Conservation (phyloP, 371 early-diverging fungal genomes). For the Saksenaea oblongispora region DNA sequence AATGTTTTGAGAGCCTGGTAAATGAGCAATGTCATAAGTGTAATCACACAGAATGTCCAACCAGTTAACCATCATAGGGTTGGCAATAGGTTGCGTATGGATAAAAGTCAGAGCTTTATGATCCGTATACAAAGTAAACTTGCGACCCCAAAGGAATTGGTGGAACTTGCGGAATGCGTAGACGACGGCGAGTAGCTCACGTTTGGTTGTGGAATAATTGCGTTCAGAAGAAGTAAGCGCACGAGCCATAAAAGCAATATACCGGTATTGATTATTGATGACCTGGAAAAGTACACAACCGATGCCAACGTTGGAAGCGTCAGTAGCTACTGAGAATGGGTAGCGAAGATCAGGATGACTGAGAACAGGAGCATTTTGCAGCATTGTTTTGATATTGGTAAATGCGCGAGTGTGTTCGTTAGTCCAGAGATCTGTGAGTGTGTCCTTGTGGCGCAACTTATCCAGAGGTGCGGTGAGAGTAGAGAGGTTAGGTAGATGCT, state of each 20-base stretch:
- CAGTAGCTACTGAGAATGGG: conserved; percentile 31
- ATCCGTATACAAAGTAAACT: too few relatives aligned
- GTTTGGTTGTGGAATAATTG: not conserved
- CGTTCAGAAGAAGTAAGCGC: not conserved
- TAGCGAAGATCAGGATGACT: conserved; percentile 17
- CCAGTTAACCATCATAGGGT: conserved; percentile 30
- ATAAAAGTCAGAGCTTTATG: too few relatives aligned
- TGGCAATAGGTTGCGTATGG: conserved; percentile 19
- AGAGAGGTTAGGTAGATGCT: conserved; percentile 15
- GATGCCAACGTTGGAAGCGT: conserved; percentile 36
- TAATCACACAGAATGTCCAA: conserved; percentile 23
- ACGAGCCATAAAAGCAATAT: conserved; percentile 15
- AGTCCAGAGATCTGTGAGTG: not conserved
- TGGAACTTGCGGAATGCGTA: conserved; percentile 25
- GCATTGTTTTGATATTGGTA: too few relatives aligned
- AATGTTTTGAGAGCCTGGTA: conserved; percentile 20
- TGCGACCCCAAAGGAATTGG: conserved; percentile 28
- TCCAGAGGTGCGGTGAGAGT: conserved; percentile 22
- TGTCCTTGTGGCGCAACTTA: conserved; percentile 4
- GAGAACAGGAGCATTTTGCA: not conserved
- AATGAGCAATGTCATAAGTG: conserved; percentile 20
- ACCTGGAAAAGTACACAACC: conserved; percentile 25
- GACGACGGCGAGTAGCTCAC: conserved; percentile 1
- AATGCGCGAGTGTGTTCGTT: too few relatives aligned
- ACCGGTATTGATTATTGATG: not conserved